A percentile compares a stretch with the other conserved stretches of the same genome.
phyloP scores from a whole-genome alignment of 2,329 filamentous ascomycete genomes.

The Hypoxylon sp. region DNA sequence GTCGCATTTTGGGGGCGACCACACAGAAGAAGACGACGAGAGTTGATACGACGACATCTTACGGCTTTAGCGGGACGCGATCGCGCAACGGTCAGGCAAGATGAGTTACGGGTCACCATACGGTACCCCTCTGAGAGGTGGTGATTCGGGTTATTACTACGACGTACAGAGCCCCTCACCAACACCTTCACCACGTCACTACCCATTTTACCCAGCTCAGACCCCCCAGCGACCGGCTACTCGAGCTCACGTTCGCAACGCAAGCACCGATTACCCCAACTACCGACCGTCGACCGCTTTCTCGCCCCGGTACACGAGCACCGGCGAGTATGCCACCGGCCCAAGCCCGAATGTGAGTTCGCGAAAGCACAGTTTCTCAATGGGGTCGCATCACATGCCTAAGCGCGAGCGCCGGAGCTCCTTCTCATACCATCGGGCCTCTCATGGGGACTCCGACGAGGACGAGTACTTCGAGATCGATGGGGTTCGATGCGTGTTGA shows the following conservation, averaged over 20 bases:
- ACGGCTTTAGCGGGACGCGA: slow-evolving; percentile 52
- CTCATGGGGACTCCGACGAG: slow-evolving; percentile 76
- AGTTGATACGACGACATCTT: slow-evolving; percentile 42
- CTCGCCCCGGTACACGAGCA: slow-evolving; percentile 74
- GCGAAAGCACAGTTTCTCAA: slow-evolving; percentile 58
- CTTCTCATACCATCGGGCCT: slow-evolving; percentile 72
- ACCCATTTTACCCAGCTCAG: slow-evolving; percentile 62
- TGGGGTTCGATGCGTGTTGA: slow-evolving; percentile 68
- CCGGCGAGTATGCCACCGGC: slow-evolving; percentile 73
- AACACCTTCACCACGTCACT: slow-evolving; percentile 70
- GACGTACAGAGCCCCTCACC: slow-evolving; percentile 68
- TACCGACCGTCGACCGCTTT: slow-evolving; percentile 66
- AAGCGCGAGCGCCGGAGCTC: slow-evolving; percentile 70
- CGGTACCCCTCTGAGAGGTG: slow-evolving; percentile 62
- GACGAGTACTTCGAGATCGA: slow-evolving; percentile 71
- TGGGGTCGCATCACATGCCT: slow-evolving; percentile 57
- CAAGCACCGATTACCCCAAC: slow-evolving; percentile 60
- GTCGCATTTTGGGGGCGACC: slow-evolving; percentile 40
- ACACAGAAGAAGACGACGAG: slow-evolving; percentile 29
- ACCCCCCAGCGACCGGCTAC: slow-evolving; percentile 70
- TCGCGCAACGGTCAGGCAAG: slow-evolving; percentile 56
- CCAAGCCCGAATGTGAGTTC: slow-evolving; percentile 72
- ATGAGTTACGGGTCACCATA: slow-evolving; percentile 63
- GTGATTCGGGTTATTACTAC: slow-evolving; percentile 67
- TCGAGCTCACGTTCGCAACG: slow-evolving; percentile 65